Conservation (phyloP, 2,329 filamentous ascomycete species). For the Dendryphion nanum region DNA sequence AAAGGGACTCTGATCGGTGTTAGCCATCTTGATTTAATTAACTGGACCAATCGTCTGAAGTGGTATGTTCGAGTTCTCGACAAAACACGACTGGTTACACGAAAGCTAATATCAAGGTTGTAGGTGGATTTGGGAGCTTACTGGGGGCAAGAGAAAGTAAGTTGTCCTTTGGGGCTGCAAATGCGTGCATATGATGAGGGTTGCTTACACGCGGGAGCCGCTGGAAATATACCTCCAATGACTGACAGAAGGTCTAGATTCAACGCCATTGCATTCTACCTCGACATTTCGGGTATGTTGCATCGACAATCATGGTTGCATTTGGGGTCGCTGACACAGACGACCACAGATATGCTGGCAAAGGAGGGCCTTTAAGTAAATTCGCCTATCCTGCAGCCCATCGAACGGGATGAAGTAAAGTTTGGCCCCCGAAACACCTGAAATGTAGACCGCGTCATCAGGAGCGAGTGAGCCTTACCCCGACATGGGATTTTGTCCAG, state of each 20-base stretch:
- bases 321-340: conserved; percentile 1
- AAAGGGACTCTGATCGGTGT: conserved; percentile 63
- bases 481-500: too few species aligned
- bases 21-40: conserved; percentile 64
- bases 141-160: conserved; percentile 55
- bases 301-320: not conserved
- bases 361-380: conserved; percentile 32
- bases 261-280: conserved; percentile 63
- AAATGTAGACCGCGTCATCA: conserved; percentile 13
- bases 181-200: too few species aligned
- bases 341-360: conserved; percentile 35
- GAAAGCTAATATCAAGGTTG: too few species aligned
- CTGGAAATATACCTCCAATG: not conserved
- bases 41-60: conserved; percentile 63
- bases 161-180: too few species aligned
- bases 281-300: conserved; percentile 61
- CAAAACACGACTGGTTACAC: too few species aligned
- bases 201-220: too few species aligned
- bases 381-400: conserved; percentile 6
- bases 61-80: too few species aligned
- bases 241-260: conserved; percentile 48
- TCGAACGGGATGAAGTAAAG: conserved; percentile 1
- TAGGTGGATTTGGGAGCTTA: conserved; percentile 56
- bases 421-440: conserved; percentile 6
- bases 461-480: conserved; percentile 3